Percentiles rank a stretch among this genome's conserved stretches.
Conservation (phyloP, 805 yeast genomes). For the Kregervanrija pseudodelftensis region DNA sequence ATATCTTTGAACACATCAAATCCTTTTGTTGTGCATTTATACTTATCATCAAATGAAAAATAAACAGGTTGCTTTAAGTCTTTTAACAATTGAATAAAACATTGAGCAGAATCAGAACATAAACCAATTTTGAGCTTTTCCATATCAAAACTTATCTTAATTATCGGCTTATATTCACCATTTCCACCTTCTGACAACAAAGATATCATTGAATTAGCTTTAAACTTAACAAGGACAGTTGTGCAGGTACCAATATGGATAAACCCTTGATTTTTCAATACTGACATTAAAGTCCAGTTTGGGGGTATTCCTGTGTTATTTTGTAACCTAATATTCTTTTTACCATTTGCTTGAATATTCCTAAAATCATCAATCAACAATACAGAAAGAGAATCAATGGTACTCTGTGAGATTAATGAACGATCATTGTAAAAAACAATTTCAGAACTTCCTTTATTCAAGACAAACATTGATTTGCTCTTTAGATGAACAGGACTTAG, state of each 20-base stretch:
- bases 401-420: conserved; percentile 17
- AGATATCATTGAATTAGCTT: conserved; percentile 6
- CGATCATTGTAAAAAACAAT: conserved; percentile 28
- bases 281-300: conserved; percentile 34
- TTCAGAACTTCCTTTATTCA: conserved; percentile 50
- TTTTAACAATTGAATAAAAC: conserved; percentile 56
- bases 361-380: conserved; percentile 58
- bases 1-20: conserved; percentile 37
- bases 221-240: conserved; percentile 29
- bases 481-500: conserved; percentile 54
- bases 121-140: conserved; percentile 44
- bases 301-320: conserved; percentile 13
- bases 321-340: conserved; percentile 9
- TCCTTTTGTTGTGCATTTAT: conserved; percentile 29
- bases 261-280: conserved; percentile 42
- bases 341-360: conserved; percentile 27
- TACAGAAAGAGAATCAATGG: conserved; percentile 43
- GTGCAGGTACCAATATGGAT: conserved; percentile 43
- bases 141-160: conserved; percentile 41
- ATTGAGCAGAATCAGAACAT: conserved; percentile 82
- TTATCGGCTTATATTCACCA: conserved; percentile 18
- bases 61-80: conserved; percentile 67
- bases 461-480: conserved; percentile 44
- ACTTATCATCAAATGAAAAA: conserved; percentile 55
- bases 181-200: background rate